Percentiles rank a stretch among this genome's conserved stretches.
Evolutionary conservation across 176 grass and related monocot genomes (phyloP).

Genomic region (Oryza meridionalis): DNA sequence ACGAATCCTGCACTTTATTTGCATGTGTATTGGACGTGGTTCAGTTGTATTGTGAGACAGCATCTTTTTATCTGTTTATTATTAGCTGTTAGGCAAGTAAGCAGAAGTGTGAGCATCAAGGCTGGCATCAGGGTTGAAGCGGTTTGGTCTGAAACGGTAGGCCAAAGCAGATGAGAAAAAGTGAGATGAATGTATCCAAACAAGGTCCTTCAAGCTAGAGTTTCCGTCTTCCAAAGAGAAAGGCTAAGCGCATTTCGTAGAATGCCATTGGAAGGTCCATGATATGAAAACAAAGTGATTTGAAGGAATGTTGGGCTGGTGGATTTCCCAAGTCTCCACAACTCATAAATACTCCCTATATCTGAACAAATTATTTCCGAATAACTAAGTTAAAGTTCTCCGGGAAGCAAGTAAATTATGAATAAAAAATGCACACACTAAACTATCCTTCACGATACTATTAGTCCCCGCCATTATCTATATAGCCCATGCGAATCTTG

Average conservation of each 20-base stretch:
- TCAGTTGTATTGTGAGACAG: neutral
- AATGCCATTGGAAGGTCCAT: neutral
- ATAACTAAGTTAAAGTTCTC: neutral
- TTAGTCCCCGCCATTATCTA: neutral
- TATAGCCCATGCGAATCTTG: too few species aligned
- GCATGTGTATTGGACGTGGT: neutral
- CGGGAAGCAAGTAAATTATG: neutral
- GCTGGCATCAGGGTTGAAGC: constrained; percentile 14
- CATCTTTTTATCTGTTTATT: constrained; percentile 21
- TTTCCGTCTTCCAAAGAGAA: neutral
- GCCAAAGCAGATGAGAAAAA: neutral
- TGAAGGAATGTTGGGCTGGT: neutral
- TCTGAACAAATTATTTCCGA: neutral
- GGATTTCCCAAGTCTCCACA: too few species aligned
- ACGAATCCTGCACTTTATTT: neutral
- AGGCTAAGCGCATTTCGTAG: neutral
- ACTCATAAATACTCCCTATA: too few species aligned
- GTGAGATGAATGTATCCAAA: neutral
- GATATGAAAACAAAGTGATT: neutral
- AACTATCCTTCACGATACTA: neutral
- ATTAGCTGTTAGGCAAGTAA: neutral
- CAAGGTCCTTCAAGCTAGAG: neutral
- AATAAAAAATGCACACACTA: neutral
- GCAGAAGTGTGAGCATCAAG: constrained; percentile 35
- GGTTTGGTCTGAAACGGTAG: neutral